These are phyloP conservation scores for Alternaria arbusti DNA, from an alignment of 2,329 filamentous ascomycete genomes.

Conservation along the genomic window DNA sequence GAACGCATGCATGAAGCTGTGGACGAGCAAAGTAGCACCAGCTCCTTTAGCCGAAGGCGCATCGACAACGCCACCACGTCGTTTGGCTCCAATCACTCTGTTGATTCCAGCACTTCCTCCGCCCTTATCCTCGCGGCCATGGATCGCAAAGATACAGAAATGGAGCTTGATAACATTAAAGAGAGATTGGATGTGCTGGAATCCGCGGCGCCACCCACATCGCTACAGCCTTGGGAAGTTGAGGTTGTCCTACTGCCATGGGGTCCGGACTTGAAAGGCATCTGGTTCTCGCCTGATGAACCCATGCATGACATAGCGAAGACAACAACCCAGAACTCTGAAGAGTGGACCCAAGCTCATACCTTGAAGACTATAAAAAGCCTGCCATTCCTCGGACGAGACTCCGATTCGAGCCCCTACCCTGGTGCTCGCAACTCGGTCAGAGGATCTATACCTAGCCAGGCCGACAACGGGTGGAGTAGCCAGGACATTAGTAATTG, in stretches of 20 bases:
- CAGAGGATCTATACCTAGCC: slow-evolving; percentile 27
- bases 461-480: slow-evolving; percentile 56
- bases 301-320: slow-evolving; percentile 45
- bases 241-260: slow-evolving; percentile 81
- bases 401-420: slow-evolving; percentile 35
- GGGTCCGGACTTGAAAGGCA: slow-evolving; percentile 58
- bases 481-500: slow-evolving; percentile 57
- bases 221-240: slow-evolving; percentile 71
- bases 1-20: slow-evolving; percentile 44
- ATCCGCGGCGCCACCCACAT: slow-evolving; percentile 64
- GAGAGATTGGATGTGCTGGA: slow-evolving; percentile 62
- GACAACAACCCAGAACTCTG: slow-evolving; percentile 50
- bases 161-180: slow-evolving; percentile 57
- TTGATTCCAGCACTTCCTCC: slow-evolving; percentile 48
- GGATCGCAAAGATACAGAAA: slow-evolving; percentile 49
- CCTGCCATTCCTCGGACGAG: slow-evolving; percentile 16
- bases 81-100: slow-evolving; percentile 50
- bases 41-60: slow-evolving; percentile 35
- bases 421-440: slow-evolving; percentile 15
- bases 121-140: slow-evolving; percentile 45
- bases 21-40: slow-evolving; percentile 38
- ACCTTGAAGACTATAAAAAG: slow-evolving; percentile 17
- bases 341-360: slow-evolving; percentile 55
- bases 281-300: slow-evolving; percentile 58
- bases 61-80: slow-evolving; percentile 45